Base-by-base conservation (phyloP, 768 basidiomycete species). In the Boletus coccyginus region DNA sequence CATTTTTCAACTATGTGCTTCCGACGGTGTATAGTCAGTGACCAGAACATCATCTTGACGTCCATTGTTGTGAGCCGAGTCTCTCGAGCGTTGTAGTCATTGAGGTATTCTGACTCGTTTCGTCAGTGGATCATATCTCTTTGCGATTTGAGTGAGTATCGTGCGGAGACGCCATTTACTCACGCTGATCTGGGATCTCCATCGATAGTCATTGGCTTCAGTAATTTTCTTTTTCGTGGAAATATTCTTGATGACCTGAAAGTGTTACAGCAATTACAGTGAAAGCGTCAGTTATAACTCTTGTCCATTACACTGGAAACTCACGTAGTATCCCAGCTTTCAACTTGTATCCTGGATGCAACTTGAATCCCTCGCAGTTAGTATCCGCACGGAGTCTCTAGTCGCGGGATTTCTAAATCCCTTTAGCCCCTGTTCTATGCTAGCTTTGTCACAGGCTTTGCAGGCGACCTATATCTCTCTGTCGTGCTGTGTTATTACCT, bases 381-480 rank as follows among this genome's bases (percentile, higher is more conserved):
- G 74, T 60, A 31, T 31, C 5, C 2, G n/a, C 19, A 21, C 46
- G 8, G 21, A 12, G 24, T 40, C 36, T 12, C 32, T 19, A 5
- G 3, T 16, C 12, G 13, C 9, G 17, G 4, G 5, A 21, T 29
- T 45, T 21, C 29, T 35, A 19, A 55, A 24, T 10, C 11, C 11
- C 2, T 14, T 36, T 50, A 87, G 85, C 66, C 62, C 31, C 63
- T 80, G 36, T 72, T 86, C 59, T 85, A 83, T 59, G 62, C 79
- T 46, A 78, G 78, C 57, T 85, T 86, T 59, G 78, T 75, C 6
- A 66, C 77, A 1, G 75, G 78, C 0, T 76, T 82, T n/a, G 62
- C 72, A 11, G 79, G 78, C 17, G 85, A 86, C 62, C 59, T 80
- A 11, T 77, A 78, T 38, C 76, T 86, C 24, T 77, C 83, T 2